Conservation (phyloP, 1,284 basidiomycete genomes). For the Xerocomus nothofagi region DNA sequence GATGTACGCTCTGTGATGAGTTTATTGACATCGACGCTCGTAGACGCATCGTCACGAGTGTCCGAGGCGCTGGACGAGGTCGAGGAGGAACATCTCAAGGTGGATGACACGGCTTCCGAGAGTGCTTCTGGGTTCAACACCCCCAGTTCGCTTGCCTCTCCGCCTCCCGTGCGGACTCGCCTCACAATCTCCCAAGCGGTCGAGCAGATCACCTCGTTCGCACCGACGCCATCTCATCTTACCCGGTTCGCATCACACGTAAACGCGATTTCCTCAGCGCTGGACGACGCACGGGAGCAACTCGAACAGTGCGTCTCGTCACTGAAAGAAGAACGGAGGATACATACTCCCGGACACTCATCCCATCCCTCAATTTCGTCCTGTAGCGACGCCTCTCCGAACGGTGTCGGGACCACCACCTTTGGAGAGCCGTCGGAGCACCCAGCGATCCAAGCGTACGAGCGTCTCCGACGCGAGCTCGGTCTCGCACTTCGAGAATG, state of each 20-base stretch:
- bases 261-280: conserved; percentile 60
- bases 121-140: conserved; percentile 12
- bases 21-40: conserved; percentile 62
- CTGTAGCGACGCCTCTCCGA: background rate
- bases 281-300: conserved; percentile 66
- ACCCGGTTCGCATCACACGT: conserved; percentile 69
- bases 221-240: conserved; percentile 66
- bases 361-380: conserved; percentile 21
- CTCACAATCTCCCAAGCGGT: conserved; percentile 32
- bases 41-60: conserved; percentile 61
- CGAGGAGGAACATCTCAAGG: conserved; percentile 37
- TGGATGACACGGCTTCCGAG: conserved; percentile 12
- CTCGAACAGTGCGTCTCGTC: conserved; percentile 58
- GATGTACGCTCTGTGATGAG: conserved; percentile 72
- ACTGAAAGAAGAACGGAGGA: conserved; percentile 42
- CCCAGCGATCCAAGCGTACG: conserved; percentile 64
- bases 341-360: conserved; percentile 25
- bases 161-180: conserved; percentile 2
- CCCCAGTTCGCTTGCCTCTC: conserved; percentile 16
- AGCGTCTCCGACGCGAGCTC: conserved; percentile 69
- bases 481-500: conserved; percentile 75
- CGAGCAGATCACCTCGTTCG: conserved; percentile 48
- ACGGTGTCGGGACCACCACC: background rate
- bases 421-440: conserved; percentile 31
- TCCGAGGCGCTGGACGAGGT: conserved; percentile 59